Base-by-base conservation (phyloP, 2,329 filamentous ascomycete species). In the Ceratocystis harringtonii region DNA sequence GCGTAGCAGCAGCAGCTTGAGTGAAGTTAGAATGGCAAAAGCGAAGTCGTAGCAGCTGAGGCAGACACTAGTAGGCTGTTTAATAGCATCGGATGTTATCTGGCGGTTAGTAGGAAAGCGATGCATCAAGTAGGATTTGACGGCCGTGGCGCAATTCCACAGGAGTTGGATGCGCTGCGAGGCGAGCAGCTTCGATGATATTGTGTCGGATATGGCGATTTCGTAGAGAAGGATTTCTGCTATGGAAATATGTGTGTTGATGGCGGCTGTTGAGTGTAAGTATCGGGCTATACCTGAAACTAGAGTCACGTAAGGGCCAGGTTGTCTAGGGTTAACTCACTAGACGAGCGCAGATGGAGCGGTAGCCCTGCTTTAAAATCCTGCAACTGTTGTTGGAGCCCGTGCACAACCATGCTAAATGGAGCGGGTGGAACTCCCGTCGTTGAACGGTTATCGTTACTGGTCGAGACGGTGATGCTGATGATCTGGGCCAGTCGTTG, bases 401-500 rank as follows among this genome's bases (percentile, higher is more conserved):
- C 74, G 61, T 75, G 74, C 10, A 81, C 72, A 25, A 79, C 71
- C 69, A 77, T 73, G 3, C 71, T 70, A 8, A 79, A 70, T 12
- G 78, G 76, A 8, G 44, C 43, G 70, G 71, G 61, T 73, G 71
- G 50, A 68, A 19, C 22, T 22, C 25, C 25, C 5, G 65, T 6
- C 62, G 65, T 68, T 32, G 12, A 32, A 17, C 10, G 15, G 10
- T 70, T 69, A 55, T 44, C 64, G 68, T 63, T 70, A 68, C 71
- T 73, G 68, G 70, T 71, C 50, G 69, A 70, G 68, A 80, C 73
- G 1, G 76, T 75, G 32, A 76, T 70, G 4, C 76, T 75, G 50
- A 81, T 79, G 4, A 75, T 74, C 69, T 81, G 79, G 0, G 77
- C 73, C 0, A 81, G 72, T 69, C 78, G 77, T 71, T 81, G 79